phyloP scores from a whole-genome alignment of 768 basidiomycete genomes.

The Leccinum boreale region DNA sequence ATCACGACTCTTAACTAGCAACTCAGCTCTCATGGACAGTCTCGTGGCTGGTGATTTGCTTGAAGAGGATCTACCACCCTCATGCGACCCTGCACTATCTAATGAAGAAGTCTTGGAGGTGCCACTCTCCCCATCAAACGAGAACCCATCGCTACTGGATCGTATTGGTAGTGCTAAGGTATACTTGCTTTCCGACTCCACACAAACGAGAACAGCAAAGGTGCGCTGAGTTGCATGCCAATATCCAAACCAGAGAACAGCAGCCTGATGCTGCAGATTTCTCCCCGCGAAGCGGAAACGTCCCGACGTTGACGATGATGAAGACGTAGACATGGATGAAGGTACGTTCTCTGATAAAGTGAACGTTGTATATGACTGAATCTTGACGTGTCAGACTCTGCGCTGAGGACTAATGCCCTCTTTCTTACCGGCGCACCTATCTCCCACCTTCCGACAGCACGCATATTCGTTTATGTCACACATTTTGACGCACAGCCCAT shows the following conservation, averaged over 20 bases:
- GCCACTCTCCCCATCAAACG: slow-evolving; percentile 29
- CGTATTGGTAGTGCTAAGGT: slow-evolving; percentile 74
- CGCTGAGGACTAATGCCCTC: slow-evolving; percentile 62
- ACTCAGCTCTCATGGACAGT: slow-evolving; percentile 44
- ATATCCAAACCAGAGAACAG: slow-evolving; percentile 34
- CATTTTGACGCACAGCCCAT: slow-evolving; percentile 74
- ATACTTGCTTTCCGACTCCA: slow-evolving; percentile 72
- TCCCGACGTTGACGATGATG: slow-evolving; percentile 37
- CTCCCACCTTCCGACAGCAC: slow-evolving; percentile 67
- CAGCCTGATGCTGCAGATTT: slow-evolving; percentile 43
- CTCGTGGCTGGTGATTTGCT: slow-evolving; percentile 33
- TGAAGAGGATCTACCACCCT: slow-evolving; percentile 36
- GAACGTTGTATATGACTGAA: not conserved
- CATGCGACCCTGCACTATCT: slow-evolving; percentile 53
- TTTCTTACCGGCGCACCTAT: slow-evolving; percentile 73
- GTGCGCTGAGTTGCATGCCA: slow-evolving; percentile 55
- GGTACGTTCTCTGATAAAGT: slow-evolving; percentile 22
- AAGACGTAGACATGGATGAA: slow-evolving; percentile 34
- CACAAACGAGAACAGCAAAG: slow-evolving; percentile 62
- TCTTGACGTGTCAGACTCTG: slow-evolving; percentile 36
- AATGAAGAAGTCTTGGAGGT: slow-evolving; percentile 50
- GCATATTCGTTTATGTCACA: slow-evolving; percentile 78
- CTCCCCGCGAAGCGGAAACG: slow-evolving; percentile 44
- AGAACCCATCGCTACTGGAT: slow-evolving; percentile 41
- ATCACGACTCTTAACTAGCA: not conserved